Evolutionary conservation across 1,139 yeast genomes (phyloP).

Genomic region (Magnusiomyces tetraspermus): DNA sequence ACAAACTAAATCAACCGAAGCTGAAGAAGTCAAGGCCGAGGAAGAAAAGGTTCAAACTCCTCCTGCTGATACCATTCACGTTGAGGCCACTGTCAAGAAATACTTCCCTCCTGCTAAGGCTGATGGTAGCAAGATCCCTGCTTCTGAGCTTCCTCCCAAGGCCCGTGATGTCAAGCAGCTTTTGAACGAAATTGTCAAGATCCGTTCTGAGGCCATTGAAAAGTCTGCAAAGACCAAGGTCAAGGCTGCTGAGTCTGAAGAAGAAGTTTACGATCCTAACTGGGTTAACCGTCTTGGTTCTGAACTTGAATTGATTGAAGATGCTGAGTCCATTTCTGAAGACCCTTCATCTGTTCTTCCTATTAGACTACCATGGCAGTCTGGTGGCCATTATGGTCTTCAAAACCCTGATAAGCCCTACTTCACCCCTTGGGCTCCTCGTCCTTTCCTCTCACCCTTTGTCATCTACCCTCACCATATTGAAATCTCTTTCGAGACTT

Average conservation of each 20-base stretch:
- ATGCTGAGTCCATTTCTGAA: conserved; percentile 47
- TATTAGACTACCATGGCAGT: conserved; percentile 34
- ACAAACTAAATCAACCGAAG: conserved; percentile 10
- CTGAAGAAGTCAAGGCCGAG: conserved; percentile 9
- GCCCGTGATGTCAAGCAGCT: conserved; percentile 41
- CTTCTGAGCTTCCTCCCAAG: conserved; percentile 15
- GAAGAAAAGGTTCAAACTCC: conserved; percentile 10
- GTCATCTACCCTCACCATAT: conserved; percentile 87
- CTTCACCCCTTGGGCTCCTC: conserved; percentile 95
- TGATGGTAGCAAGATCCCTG: conserved; percentile 16
- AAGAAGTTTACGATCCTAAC: conserved; percentile 42
- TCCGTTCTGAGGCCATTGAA: conserved; percentile 44
- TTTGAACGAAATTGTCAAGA: conserved; percentile 45
- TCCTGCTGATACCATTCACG: conserved; percentile 13
- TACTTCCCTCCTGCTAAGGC: conserved; percentile 17
- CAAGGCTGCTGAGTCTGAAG: conserved; percentile 18
- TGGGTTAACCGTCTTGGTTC: conserved; percentile 49
- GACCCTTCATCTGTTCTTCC: conserved; percentile 38
- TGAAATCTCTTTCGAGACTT: conserved; percentile 80
- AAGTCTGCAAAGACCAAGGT: conserved; percentile 26
- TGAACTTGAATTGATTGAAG: conserved; percentile 38
- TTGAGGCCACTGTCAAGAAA: conserved; percentile 15
- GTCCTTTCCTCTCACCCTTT: conserved; percentile 87
- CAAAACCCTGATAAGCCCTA: conserved; percentile 66
- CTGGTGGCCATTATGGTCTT: conserved; percentile 62